Evolutionary conservation across 805 yeast genomes (phyloP).

Genomic region (Hyphopichia homilentoma): DNA sequence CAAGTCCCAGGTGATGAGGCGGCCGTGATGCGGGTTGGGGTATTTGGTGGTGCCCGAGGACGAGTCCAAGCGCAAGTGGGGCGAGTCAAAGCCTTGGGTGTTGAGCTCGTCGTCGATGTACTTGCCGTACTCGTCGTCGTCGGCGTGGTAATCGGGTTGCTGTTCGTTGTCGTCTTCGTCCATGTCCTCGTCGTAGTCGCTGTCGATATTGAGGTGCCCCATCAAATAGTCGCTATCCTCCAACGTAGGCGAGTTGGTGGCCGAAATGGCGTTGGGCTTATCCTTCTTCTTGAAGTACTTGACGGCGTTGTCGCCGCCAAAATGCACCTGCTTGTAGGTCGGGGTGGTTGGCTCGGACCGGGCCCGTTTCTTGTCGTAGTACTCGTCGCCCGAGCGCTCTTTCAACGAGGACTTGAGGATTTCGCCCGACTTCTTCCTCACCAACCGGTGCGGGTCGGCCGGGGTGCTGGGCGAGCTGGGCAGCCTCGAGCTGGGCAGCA

Average conservation of each 20-base stretch:
- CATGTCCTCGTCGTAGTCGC: constrained; percentile 13
- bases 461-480: constrained; percentile 1
- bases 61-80: constrained; percentile 8
- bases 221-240: constrained; percentile 3
- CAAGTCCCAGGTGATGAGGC: constrained; percentile 41
- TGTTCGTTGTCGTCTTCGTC: constrained; percentile 20
- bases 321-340: constrained; percentile 72
- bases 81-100: constrained; percentile 9
- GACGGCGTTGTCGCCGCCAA: constrained; percentile 64
- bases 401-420: constrained; percentile 72
- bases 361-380: constrained; percentile 26
- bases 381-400: constrained; percentile 35
- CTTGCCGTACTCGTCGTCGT: constrained; percentile 14
- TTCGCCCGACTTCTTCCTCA: constrained; percentile 88
- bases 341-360: constrained; percentile 48
- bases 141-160: constrained; percentile 22
- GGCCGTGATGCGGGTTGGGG: constrained; percentile 15
- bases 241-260: constrained; percentile 54
- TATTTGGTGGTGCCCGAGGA: constrained; percentile 14
- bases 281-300: constrained; percentile 71
- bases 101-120: constrained; percentile 5
- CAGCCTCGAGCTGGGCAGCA: neutral
- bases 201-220: constrained; percentile 2
- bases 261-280: constrained; percentile 73
- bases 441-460: constrained; percentile 27